Base-by-base conservation (phyloP, 23 red algal genomes). In the Gracilaria caudata region DNA sequence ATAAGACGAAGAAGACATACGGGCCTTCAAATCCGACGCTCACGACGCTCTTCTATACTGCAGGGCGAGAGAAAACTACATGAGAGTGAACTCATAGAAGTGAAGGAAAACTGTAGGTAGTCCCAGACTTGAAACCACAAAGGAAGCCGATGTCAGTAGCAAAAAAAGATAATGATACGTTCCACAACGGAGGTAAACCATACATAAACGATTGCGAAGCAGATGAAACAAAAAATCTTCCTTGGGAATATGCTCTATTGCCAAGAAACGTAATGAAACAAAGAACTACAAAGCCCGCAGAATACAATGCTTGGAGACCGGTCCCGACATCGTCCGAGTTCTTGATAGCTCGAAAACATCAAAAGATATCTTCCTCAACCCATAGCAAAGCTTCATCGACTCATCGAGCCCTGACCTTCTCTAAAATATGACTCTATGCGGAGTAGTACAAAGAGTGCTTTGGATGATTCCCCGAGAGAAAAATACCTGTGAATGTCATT, bases 51-150 rank as follows among this genome's bases (percentile, higher is more conserved):
- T 71, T 68, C 34, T 38, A 28, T 8, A 71, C 65, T 38, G 65
- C 65, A 71, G 16, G 65, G 65, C 34, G 65, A 71, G 65, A 71
- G 65, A 28, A 71, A 71, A 71, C 37, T 16, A 71, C 65, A 68
- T 68, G 14, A 2, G 34, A 71, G 33, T 71, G 17, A 71, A 41
- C 65, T 71, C 65, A 39, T 10, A 39, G 17, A 68, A 68, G 37
- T 19, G 65, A 71, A 39, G 57, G 28, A 71, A 71, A 36, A 71
- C 32, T 71, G 65, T 71, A 33, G 65, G 65, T 71, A 71, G 65
- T 71, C 65, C 65, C 65, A 71, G 65, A 71, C 65, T 71, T 71
- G 65, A 71, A 71, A 71, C 65, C 65, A 71, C 65, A 71, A 71
- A 71, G 63, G 63, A 68, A 71, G 65, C 65, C 65, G 65, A 71